Base-by-base conservation (phyloP, 192 early-diverging fungal species). In the Coemansia sp. region DNA sequence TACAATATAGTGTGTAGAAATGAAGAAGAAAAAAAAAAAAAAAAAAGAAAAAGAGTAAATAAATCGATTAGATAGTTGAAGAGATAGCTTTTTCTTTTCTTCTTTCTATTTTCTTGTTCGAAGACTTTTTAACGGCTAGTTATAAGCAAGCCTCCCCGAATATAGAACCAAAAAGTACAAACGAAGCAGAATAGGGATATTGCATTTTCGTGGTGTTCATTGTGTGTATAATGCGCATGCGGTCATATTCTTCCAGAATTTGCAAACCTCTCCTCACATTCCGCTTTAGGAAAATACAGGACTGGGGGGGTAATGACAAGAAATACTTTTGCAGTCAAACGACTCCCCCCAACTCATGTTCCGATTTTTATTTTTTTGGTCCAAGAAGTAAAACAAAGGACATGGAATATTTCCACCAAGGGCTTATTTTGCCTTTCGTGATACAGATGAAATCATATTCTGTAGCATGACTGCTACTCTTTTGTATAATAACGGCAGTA, bases 121-220 rank as follows among this genome's bases (percentile, higher is more conserved):
- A 37, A 41, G 61, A 41, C 12, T 42, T 38, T 42, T 38, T 42
- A 23, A 19, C 61, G 14, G 61, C 61, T 62, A 42, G 36, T 41
- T 62, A 58, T 58, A 58, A 32, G 55, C 51, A 32, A 32, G 29
- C 14, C 45, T 19, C 45, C 12, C 55, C 55, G 32, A 32, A 58
- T 58, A 32, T 34, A 34, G 29, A 58, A 58, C 55, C 3, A 29
- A 17, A 34, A 12, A 58, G 31, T 29, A 58, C 55, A 58, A 58
- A 15, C 55, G 55, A 31, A 58, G 34, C 55, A 31, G 55, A 58
- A 58, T 58, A 58, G 55, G 55, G 55, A 58, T 58, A 58, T 58
- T 58, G 25, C 55, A 31, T 58, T 31, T 58, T 32, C 23, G 27
- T 32, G 14, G 29, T 55, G 10, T 12, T 15, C 27, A 58, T 58